These are phyloP conservation scores for Pythium aristosporum DNA, from an alignment of 352 stramenopile species.

Conservation along the genomic window DNA sequence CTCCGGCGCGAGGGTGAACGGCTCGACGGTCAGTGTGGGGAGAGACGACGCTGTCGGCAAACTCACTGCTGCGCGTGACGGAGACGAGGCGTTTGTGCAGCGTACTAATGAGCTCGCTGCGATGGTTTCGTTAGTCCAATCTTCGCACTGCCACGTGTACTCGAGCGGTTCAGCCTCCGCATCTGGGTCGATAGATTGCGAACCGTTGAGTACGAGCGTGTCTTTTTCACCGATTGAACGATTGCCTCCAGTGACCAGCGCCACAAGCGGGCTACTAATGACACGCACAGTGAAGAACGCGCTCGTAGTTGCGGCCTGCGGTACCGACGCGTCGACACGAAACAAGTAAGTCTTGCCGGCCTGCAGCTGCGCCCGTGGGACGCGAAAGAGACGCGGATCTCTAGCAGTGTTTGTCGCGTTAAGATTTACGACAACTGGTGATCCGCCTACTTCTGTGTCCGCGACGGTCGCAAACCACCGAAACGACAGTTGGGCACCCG, in stretches of 20 bases:
- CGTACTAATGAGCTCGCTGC: constrained; percentile 1
- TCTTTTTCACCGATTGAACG: constrained; percentile 54
- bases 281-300: constrained; percentile 46
- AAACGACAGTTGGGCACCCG: constrained; percentile 32
- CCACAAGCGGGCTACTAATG: constrained; percentile 34
- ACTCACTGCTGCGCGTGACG: background rate
- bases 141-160: constrained; percentile 54
- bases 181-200: constrained; percentile 54
- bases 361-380: constrained; percentile 37
- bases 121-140: constrained; percentile 42
- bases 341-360: constrained; percentile 57
- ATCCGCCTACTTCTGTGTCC: background rate
- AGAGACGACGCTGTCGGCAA: constrained; percentile 11
- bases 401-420: constrained; percentile 54
- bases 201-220: constrained; percentile 47
- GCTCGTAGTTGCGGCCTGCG: constrained; percentile 32
- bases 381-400: constrained; percentile 58
- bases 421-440: constrained; percentile 28
- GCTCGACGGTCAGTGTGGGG: constrained; percentile 35
- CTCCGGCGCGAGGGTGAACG: constrained; percentile 42
- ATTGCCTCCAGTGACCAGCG: constrained; percentile 41
- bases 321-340: constrained; percentile 35
- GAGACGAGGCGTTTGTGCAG: constrained; percentile 20
- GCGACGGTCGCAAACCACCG: constrained; percentile 40
- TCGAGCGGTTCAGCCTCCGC: constrained; percentile 30